Percentiles rank a stretch among this genome's conserved stretches.
Conservation (phyloP, 148 eudicot species). For the Silene conica region DNA sequence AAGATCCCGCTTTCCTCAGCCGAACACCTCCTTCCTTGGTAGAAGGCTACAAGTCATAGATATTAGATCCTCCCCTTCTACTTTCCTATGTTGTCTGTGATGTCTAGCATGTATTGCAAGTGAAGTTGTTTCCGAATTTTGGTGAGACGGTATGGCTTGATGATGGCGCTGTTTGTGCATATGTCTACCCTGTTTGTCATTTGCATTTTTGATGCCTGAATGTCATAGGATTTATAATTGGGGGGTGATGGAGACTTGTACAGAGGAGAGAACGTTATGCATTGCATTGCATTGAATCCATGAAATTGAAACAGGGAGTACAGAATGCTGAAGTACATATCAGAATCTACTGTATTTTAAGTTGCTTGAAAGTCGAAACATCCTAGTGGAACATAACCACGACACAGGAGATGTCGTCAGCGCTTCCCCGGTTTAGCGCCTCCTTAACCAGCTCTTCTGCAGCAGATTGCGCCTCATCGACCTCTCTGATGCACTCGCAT, state of each 20-base stretch:
- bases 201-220: too few species aligned
- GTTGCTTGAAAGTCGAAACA: too few species aligned
- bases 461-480: constrained; percentile 39
- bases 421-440: constrained; percentile 36
- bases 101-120: too few species aligned
- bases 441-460: constrained; percentile 44
- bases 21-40: too few species aligned
- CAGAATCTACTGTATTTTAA: background rate
- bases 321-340: background rate
- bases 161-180: background rate
- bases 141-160: background rate
- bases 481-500: constrained; percentile 30
- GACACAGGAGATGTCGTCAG: constrained; percentile 49
- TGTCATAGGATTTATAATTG: too few species aligned
- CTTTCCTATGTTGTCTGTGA: too few species aligned
- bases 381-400: constrained; percentile 33
- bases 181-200: too few species aligned
- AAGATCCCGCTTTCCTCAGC: too few species aligned
- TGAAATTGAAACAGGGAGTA: background rate
- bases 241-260: background rate
- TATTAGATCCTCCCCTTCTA: too few species aligned
- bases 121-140: too few species aligned
- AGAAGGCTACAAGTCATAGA: too few species aligned
- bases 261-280: background rate
- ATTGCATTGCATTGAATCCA: constrained; percentile 5